A percentile compares a stretch with the other conserved stretches of the same genome.
Evolutionary conservation across 768 basidiomycete species (phyloP).

Genomic region (Leccinum arenicola): DNA sequence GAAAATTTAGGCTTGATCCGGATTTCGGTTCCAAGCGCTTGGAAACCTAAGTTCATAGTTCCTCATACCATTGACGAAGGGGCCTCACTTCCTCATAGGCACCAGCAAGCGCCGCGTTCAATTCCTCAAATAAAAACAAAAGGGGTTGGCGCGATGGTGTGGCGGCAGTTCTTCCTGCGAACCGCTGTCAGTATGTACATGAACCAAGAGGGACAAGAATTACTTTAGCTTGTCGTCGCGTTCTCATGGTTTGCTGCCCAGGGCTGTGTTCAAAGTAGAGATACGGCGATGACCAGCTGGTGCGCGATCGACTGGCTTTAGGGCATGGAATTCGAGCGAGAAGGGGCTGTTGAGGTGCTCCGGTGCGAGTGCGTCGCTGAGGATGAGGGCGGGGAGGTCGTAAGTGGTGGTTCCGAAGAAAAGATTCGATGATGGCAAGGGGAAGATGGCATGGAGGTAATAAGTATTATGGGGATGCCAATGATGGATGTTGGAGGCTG

Average conservation of each 20-base stretch:
- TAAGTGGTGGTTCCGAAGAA: too few species aligned
- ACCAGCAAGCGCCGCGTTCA: constrained; percentile 23
- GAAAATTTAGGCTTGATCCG: neutral
- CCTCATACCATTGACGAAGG: constrained; percentile 27
- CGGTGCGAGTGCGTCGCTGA: neutral
- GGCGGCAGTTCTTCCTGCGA: constrained; percentile 11
- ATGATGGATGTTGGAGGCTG: too few species aligned
- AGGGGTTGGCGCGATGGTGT: constrained; percentile 12
- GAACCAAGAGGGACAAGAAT: neutral
- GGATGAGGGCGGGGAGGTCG: neutral
- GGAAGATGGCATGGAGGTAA: too few species aligned
- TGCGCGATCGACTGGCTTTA: constrained; percentile 2
- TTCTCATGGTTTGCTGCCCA: constrained; percentile 11
- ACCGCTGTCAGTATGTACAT: constrained; percentile 2
- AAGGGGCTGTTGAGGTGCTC: constrained; percentile 9
- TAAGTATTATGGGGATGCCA: too few species aligned
- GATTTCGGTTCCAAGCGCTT: constrained; percentile 10
- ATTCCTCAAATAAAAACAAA: constrained; percentile 17
- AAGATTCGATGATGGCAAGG: too few species aligned
- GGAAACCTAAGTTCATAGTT: constrained; percentile 1
- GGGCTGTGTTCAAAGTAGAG: constrained; percentile 24
- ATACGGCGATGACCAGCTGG: constrained; percentile 17
- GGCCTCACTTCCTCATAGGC: constrained; percentile 24
- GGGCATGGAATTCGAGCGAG: constrained; percentile 14
- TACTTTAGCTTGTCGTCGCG: constrained; percentile 3